A percentile compares a stretch with the other conserved stretches of the same genome.
Conservation (phyloP, 768 basidiomycete genomes). For the Butyriboletus loyo region DNA sequence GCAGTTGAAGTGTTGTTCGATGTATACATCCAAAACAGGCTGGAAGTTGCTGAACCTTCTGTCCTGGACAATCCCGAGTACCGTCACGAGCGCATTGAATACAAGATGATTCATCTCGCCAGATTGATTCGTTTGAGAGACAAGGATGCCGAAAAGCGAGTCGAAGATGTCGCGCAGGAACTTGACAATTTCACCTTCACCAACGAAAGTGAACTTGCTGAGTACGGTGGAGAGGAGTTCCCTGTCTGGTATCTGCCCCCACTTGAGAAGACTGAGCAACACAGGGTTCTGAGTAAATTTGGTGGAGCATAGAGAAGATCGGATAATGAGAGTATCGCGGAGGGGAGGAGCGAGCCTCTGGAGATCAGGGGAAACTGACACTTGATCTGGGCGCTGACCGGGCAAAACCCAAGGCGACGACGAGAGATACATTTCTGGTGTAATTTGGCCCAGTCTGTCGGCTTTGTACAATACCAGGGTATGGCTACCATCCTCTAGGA, state of each 20-base stretch:
- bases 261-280: slow-evolving; percentile 73
- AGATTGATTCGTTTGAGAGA: slow-evolving; percentile 66
- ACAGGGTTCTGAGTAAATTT: slow-evolving; percentile 88
- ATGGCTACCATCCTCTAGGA: slow-evolving; percentile 89
- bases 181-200: slow-evolving; percentile 93
- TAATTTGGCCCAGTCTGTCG: slow-evolving; percentile 61
- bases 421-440: slow-evolving; percentile 68
- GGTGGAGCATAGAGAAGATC: slow-evolving; percentile 90
- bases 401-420: slow-evolving; percentile 59
- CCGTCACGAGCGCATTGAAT: slow-evolving; percentile 87
- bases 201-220: slow-evolving; percentile 84
- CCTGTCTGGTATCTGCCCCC: slow-evolving; percentile 68
- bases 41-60: slow-evolving; percentile 94
- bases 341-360: slow-evolving; percentile 64
- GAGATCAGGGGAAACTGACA: slow-evolving; percentile 57
- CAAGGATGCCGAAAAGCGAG: slow-evolving; percentile 85
- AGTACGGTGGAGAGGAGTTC: slow-evolving; percentile 70
- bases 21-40: slow-evolving; percentile 90
- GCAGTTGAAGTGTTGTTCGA: slow-evolving; percentile 83
- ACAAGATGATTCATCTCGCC: slow-evolving; percentile 83
- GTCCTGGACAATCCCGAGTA: slow-evolving; percentile 91
- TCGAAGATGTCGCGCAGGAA: slow-evolving; percentile 91
- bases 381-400: slow-evolving; percentile 59
- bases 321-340: slow-evolving; percentile 75
- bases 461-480: slow-evolving; percentile 80